Evolutionary conservation across 2,329 filamentous ascomycete genomes (phyloP), one percentile per base, ranked within the genome.

Genomic region (Hysterium pulicare): DNA sequence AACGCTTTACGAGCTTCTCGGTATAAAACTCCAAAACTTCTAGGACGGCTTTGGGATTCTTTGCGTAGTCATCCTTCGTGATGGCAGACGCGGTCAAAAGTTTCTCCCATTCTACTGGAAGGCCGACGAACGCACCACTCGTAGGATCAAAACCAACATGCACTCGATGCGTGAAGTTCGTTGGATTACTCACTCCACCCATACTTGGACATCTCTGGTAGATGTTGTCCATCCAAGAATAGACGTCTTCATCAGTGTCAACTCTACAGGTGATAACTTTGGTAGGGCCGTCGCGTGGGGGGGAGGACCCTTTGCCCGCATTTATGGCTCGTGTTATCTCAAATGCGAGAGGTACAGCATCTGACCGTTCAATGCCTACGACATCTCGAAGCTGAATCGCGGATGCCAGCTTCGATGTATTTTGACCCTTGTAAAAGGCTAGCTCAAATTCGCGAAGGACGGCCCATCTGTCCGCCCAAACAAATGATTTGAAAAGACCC

Each of bases 161-260:
- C 19, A 98, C 90, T 35, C 90, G 86, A 66, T 98, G 93, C 19
- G 87, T 90, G 72, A 98, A 98, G 73, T 97, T 96, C 52, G 93
- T 97, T 5, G 93, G 93, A 68, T 97, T 96, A 71, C 91, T 96
- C 43, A 98, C 93, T 55, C 93, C 93, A 48, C 93, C 90, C 89
- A 97, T 95, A 49, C 89, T 91, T 15, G 93, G 93, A 67, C 91
- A 97, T 51, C 91, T 86, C 56, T 91, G 90, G 66, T 97, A 97
- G 53, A 98, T 94, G 66, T 90, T 88, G 68, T 98, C 93, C 59
- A 97, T 95, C 93, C 93, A 98, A 59, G 95, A 90, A 68, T 98
- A 98, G 41, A 98, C 82, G 55, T 98, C 93, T 61, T 95, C 91
- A 60, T 98, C 93, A 43, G 84, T 86, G 70, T 96, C 95, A 57